Percentiles rank a stretch among this genome's conserved stretches.
Evolutionary conservation across 2,329 filamentous ascomycete species (phyloP).

Genomic region (Hypoxylon rubiginosum): DNA sequence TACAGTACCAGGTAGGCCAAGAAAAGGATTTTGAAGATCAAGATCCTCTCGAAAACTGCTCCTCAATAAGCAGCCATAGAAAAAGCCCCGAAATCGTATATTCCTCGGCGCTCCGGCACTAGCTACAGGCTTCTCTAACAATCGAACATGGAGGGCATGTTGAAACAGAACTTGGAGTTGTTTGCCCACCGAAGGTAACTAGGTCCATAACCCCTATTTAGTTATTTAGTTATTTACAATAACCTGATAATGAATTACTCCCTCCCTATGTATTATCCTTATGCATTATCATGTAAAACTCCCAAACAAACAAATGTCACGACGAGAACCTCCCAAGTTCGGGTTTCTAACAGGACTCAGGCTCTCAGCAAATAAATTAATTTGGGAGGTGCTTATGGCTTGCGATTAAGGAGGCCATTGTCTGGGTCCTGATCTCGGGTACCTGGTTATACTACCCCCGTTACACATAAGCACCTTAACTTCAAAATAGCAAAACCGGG

Average conservation of each 20-base stretch:
- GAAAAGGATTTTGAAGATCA: conserved; percentile 7
- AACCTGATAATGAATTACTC: background rate
- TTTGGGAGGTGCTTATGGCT: background rate
- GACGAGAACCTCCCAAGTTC: background rate
- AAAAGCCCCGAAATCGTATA: background rate
- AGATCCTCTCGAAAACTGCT: background rate
- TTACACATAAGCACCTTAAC: background rate
- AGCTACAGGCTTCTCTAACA: background rate
- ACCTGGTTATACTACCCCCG: background rate
- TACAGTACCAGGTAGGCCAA: too few relatives aligned
- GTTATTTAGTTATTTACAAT: too few relatives aligned
- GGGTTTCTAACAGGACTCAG: background rate
- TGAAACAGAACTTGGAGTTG: background rate
- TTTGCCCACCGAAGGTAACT: too few relatives aligned
- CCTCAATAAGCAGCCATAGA: background rate
- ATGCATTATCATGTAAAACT: too few relatives aligned
- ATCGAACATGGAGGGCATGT: background rate
- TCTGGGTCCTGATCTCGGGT: background rate
- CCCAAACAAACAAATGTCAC: background rate
- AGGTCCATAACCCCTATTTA: too few relatives aligned
- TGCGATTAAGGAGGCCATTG: too few relatives aligned
- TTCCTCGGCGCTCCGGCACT: conserved; percentile 1
- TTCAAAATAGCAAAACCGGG: background rate
- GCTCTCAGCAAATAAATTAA: background rate
- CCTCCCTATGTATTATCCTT: background rate